Evolutionary conservation across 1,284 basidiomycete genomes (phyloP).

Genomic region (Thelephora terrestris): DNA sequence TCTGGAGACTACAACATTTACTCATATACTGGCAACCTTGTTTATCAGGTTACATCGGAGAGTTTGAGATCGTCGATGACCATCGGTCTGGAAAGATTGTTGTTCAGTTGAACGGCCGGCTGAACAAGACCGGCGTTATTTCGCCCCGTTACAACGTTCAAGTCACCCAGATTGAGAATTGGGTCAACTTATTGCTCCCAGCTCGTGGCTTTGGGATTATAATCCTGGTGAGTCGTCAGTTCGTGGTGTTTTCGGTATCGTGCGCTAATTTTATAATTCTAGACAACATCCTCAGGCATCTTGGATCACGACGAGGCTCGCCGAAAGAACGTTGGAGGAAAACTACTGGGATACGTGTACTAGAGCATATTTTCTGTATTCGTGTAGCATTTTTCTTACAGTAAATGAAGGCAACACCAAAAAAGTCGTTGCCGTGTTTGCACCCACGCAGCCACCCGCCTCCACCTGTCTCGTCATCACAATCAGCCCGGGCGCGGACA

Average conservation of each 20-base stretch:
- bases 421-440: no score
- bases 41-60: constrained; percentile 87
- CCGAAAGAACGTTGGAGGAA: constrained; percentile 95
- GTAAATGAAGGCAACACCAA: not conserved
- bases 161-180: constrained; percentile 85
- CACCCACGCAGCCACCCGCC: no score
- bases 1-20: constrained; percentile 38
- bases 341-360: constrained; percentile 80
- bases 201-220: constrained; percentile 95
- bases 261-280: constrained; percentile 3
- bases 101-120: constrained; percentile 94
- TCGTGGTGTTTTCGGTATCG: not conserved
- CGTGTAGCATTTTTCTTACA: not conserved
- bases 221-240: constrained; percentile 59
- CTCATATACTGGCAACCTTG: constrained; percentile 21
- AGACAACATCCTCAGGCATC: constrained; percentile 98
- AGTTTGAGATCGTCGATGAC: constrained; percentile 99
- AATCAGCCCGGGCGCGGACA: no score
- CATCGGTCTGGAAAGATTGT: constrained; percentile 99
- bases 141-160: constrained; percentile 98
- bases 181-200: constrained; percentile 91
- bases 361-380: constrained; percentile 27
- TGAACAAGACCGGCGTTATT: constrained; percentile 99
- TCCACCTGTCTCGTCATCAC: no score
- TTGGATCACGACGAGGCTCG: constrained; percentile 99